Conservation (phyloP, 1,284 basidiomycete species). For the Boletellus deceptivus region DNA sequence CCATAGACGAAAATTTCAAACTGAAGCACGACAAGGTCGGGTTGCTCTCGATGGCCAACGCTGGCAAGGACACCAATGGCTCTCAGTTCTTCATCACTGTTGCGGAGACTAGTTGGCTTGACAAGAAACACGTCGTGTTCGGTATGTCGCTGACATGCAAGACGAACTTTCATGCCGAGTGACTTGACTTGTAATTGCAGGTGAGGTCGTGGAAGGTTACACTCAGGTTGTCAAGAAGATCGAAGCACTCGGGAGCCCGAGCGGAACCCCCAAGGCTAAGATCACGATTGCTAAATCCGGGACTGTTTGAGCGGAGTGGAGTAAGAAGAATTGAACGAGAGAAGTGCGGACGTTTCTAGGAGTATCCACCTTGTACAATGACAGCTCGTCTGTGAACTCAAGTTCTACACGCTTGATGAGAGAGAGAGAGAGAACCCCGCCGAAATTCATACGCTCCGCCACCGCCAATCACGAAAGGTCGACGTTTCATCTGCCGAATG, state of each 20-base stretch:
- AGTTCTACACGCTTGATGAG: no score
- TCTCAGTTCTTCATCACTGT: conserved; percentile 72
- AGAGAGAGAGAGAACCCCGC: no score
- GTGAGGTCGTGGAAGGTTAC: conserved; percentile 63
- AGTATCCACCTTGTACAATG: background rate
- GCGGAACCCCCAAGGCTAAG: conserved; percentile 44
- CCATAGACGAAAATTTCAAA: conserved; percentile 78
- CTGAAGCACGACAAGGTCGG: conserved; percentile 82
- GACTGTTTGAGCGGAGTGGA: conserved; percentile 36
- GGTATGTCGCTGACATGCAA: conserved; percentile 42
- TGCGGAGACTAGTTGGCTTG: conserved; percentile 68
- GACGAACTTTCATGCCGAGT: background rate
- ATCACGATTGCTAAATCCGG: conserved; percentile 58
- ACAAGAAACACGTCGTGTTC: conserved; percentile 80
- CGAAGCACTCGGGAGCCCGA: conserved; percentile 41
- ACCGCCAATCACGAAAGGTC: no score
- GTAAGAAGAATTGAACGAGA: background rate
- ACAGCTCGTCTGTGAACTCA: no score
- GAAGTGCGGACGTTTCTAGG: conserved; percentile 4
- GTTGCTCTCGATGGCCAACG: conserved; percentile 88
- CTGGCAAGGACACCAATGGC: conserved; percentile 64
- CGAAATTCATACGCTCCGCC: no score
- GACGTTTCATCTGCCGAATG: no score
- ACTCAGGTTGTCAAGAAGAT: conserved; percentile 60
- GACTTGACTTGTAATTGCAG: conserved; percentile 26